Evolutionary conservation across 306 rosid species (phyloP), one percentile per base, ranked within the genome.

Genomic region (Sechiopsis laciniata): DNA sequence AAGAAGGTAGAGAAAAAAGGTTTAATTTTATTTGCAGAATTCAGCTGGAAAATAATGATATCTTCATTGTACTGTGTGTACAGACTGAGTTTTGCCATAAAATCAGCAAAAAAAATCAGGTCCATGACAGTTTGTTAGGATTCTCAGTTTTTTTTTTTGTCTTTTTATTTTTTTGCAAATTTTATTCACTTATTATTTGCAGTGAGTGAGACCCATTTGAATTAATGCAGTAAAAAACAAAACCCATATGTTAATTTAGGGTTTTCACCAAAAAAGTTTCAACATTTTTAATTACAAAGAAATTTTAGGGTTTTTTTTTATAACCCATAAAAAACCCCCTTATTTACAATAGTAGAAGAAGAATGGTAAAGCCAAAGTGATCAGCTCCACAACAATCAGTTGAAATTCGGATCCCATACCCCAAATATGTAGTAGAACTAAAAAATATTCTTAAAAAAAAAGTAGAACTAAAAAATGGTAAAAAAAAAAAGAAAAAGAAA

Each of bases 1-100:
- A 20, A 45, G n/a, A 17, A 42, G 5, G 14, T 17, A 26, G 29
- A 26, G 15, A 11, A 37, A 64, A 19, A 19, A 13, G 71, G 53
- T 64, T 64, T n/a, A 2, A 19, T 67, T 67, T n/a, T 15, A 42
- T 66, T 66, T 66, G 57, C 50, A 46, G 1, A 68, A 68, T 45
- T 46, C 56, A 46, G 12, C 35, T 20, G 57, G 50, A 13, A 69
- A 35, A 6, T 29, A 60, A 14, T n/a, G 10, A 1, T 10, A 58
- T 67, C 56, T 69, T 69, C 5, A 68, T 0, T 69, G 74, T 69
- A 69, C 74, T 15, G 58, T 5, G 21, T 67, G 69, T 63, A 50
- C 73, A 20, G 56, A 13, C 40, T 48, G 73, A 17, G 2, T 12
- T 68, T 48, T 68, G 56, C 58, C 32, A 66, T 20, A 66, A 66